These are phyloP conservation scores for Solanum neorickii DNA, from an alignment of 257 asterid species.

Conservation along the genomic window DNA sequence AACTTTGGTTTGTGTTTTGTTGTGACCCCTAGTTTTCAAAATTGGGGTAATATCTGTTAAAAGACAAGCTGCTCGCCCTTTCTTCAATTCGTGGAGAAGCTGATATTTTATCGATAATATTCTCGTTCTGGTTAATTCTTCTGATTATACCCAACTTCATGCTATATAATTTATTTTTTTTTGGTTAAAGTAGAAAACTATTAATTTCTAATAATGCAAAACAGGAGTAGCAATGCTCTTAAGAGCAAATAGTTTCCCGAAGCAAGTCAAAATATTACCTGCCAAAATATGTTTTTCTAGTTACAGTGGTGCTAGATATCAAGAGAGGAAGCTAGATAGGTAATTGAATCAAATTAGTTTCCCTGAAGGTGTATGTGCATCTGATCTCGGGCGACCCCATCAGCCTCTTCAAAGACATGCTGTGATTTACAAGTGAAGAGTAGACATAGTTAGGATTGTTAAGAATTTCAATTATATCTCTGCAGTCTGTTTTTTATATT, in stretches of 20 bases:
- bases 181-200: not conserved
- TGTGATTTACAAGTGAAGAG: not conserved
- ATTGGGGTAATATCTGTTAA: not conserved
- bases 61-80: not conserved
- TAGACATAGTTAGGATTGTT: not conserved
- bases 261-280: not conserved
- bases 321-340: not conserved
- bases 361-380: not conserved
- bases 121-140: not conserved
- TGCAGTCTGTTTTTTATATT: not conserved
- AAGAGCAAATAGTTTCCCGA: not conserved
- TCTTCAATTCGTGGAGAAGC: not conserved
- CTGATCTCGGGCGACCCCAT: not conserved
- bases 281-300: not conserved
- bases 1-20: not conserved
- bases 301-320: not conserved
- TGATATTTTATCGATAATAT: not conserved
- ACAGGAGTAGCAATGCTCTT: not conserved
- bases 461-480: not conserved
- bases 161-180: not conserved
- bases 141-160: not conserved
- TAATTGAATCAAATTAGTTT: not conserved
- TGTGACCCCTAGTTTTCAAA: not conserved
- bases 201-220: not conserved
- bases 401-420: not conserved